Percentiles rank a stretch among this genome's conserved stretches.
Conservation (phyloP, 2,329 filamentous ascomycete species). For the Colletotrichum shisoi region DNA sequence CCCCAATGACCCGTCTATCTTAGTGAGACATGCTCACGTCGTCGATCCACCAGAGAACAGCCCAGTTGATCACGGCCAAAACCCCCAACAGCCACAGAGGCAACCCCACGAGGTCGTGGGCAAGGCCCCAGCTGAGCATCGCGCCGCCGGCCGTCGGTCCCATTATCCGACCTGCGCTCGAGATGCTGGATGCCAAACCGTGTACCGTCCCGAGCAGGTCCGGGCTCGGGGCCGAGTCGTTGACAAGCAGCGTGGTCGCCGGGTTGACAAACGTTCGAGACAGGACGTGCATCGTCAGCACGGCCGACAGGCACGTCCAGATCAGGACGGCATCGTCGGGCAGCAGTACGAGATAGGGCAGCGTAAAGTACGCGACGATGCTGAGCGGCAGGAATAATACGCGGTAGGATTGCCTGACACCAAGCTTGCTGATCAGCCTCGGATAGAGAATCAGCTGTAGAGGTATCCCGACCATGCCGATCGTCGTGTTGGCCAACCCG, state of each 20-base stretch:
- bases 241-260: slow-evolving; percentile 43
- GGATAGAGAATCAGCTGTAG: slow-evolving; percentile 43
- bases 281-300: slow-evolving; percentile 41
- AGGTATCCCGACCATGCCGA: slow-evolving; percentile 42
- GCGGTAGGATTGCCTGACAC: slow-evolving; percentile 40
- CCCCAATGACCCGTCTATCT: not conserved
- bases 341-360: slow-evolving; percentile 42
- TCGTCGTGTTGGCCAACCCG: slow-evolving; percentile 43
- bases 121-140: slow-evolving; percentile 43
- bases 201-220: slow-evolving; percentile 42
- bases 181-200: slow-evolving; percentile 43
- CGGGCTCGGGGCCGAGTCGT: slow-evolving; percentile 42
- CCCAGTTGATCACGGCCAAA: slow-evolving; percentile 27
- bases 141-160: slow-evolving; percentile 41
- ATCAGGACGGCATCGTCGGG: slow-evolving; percentile 35
- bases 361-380: slow-evolving; percentile 40
- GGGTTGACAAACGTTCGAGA: slow-evolving; percentile 42
- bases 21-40: slow-evolving; percentile 27
- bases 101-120: slow-evolving; percentile 41
- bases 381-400: slow-evolving; percentile 42
- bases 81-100: slow-evolving; percentile 40
- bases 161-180: slow-evolving; percentile 42
- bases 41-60: slow-evolving; percentile 27
- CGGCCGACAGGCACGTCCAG: slow-evolving; percentile 39
- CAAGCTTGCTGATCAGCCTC: slow-evolving; percentile 36